phyloP scores from a whole-genome alignment of 129 eudicot genomes.

The Sambucus nigra region DNA sequence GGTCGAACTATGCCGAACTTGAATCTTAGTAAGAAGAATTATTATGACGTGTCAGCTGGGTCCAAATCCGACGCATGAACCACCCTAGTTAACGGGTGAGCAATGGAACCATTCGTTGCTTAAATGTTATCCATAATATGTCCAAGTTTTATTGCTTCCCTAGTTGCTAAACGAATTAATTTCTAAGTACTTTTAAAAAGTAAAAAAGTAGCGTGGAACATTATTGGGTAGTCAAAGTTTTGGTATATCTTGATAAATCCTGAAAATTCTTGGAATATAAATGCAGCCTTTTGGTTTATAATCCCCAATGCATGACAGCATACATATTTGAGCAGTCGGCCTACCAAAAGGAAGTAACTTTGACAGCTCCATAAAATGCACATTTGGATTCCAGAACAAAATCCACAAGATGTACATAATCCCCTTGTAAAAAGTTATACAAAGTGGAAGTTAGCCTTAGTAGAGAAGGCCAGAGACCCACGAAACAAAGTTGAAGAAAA shows the following conservation, averaged over 20 bases:
- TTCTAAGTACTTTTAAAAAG: background rate
- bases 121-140: no score
- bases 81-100: no score
- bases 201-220: background rate
- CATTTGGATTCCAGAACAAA: slow-evolving; percentile 55
- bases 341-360: slow-evolving; percentile 46
- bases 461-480: slow-evolving; percentile 34
- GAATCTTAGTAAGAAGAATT: no score
- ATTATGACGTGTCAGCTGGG: no score
- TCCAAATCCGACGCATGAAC: no score
- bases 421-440: slow-evolving; percentile 34
- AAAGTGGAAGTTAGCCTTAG: slow-evolving; percentile 61
- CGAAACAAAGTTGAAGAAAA: slow-evolving; percentile 15
- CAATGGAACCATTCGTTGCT: no score
- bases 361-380: slow-evolving; percentile 36
- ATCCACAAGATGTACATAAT: slow-evolving; percentile 46
- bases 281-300: slow-evolving; percentile 11
- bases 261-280: background rate
- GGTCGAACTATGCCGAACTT: no score
- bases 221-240: slow-evolving; percentile 1
- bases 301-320: slow-evolving; percentile 46
- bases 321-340: slow-evolving; percentile 16
- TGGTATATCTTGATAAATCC: slow-evolving; percentile 12
- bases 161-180: no score
- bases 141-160: no score